Percentiles rank a stretch among this genome's conserved stretches.
These are phyloP conservation scores for Didymella arachidicola DNA, from an alignment of 2,329 filamentous ascomycete species.

Conservation along the genomic window DNA sequence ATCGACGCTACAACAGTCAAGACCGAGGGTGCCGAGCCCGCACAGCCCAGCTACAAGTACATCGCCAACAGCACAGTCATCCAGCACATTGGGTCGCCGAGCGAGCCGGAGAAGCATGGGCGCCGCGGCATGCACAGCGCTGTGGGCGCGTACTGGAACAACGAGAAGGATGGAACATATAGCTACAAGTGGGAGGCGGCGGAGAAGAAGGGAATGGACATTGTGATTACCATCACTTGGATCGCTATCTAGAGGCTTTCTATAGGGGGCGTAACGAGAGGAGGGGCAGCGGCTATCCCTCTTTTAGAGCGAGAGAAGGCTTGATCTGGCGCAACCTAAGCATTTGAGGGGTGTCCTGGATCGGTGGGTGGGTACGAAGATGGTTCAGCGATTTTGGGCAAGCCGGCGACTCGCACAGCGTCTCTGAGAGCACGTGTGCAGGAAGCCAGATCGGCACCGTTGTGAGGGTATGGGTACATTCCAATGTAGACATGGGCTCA, in stretches of 20 bases:
- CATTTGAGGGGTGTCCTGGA: not conserved
- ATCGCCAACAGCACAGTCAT: constrained; percentile 98
- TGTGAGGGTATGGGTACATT: not conserved
- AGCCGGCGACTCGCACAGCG: not conserved
- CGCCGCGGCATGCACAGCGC: constrained; percentile 90
- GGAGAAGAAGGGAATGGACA: constrained; percentile 61
- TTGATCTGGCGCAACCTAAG: not conserved
- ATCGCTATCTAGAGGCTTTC: constrained; percentile 58
- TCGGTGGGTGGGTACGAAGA: not conserved
- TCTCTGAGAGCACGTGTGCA: not conserved
- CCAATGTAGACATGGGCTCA: not conserved
- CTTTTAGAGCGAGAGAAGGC: too few relatives aligned
- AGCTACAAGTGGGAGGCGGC: constrained; percentile 80
- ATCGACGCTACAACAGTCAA: constrained; percentile 70
- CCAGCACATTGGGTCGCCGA: constrained; percentile 72
- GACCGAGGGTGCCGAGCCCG: constrained; percentile 57
- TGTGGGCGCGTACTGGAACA: constrained; percentile 87
- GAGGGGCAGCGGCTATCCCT: too few relatives aligned
- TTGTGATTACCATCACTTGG: constrained; percentile 71
- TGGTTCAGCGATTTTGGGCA: not conserved
- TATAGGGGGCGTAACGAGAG: too few relatives aligned
- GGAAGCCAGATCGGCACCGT: not conserved
- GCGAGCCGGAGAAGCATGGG: constrained; percentile 69
- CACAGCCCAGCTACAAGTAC: constrained; percentile 81
- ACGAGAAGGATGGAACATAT: constrained; percentile 90